Percentiles rank a stretch among this genome's conserved stretches.
These are phyloP conservation scores for Aspergillus pseudoterreus DNA, from an alignment of 2,329 filamentous ascomycete genomes.

Conservation along the genomic window DNA sequence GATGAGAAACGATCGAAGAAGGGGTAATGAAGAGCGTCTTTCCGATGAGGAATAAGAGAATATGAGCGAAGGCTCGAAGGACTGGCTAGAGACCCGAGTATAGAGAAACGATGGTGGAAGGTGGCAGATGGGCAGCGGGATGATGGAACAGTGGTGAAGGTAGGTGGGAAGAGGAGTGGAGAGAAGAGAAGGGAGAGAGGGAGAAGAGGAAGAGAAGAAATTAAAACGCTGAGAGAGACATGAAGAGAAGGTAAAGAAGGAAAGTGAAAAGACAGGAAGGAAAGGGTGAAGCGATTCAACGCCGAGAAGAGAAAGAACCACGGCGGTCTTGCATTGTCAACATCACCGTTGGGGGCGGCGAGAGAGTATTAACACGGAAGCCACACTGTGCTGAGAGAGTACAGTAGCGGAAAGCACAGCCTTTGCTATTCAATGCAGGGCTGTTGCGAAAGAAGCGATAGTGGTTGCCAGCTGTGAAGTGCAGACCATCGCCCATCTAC, in stretches of 20 bases:
- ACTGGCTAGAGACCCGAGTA: not conserved
- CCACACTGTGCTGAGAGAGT: too few species aligned
- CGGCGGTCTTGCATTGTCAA: conserved; percentile 19
- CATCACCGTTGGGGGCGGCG: not conserved
- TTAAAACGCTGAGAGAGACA: conserved; percentile 11
- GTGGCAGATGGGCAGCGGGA: not conserved
- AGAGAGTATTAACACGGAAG: not conserved
- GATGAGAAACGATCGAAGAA: not conserved
- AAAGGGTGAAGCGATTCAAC: conserved; percentile 1
- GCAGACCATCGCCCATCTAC: too few species aligned
- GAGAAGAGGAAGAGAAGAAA: conserved; percentile 11
- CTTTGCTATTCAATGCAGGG: too few species aligned
- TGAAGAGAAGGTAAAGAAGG: conserved; percentile 21
- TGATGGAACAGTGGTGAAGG: not conserved
- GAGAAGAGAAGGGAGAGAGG: conserved; percentile 3
- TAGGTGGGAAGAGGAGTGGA: not conserved
- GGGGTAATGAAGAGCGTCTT: not conserved
- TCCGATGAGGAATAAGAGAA: not conserved
- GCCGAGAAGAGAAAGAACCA: not conserved
- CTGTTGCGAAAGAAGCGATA: not conserved
- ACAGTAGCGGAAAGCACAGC: too few species aligned
- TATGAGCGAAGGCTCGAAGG: not conserved
- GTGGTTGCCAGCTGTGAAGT: too few species aligned
- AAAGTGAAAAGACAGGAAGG: conserved; percentile 4
- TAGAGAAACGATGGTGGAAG: not conserved